Conservation (phyloP, 2,329 filamentous ascomycete genomes). For the Periconia sp. region DNA sequence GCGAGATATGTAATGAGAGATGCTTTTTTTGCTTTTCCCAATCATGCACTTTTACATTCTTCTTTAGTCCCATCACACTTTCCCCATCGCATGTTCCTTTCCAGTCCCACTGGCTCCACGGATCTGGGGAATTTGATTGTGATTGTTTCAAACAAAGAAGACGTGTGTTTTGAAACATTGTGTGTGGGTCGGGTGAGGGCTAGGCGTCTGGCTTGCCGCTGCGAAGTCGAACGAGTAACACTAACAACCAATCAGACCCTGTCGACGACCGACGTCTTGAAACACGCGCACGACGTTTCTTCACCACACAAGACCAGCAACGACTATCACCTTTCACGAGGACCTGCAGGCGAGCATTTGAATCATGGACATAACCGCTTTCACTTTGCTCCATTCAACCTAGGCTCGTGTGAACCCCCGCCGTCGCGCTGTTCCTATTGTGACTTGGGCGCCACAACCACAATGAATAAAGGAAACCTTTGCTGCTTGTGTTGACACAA, state of each 20-base stretch:
- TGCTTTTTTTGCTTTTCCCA: not conserved
- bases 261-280: not conserved
- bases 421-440: not conserved
- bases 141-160: not conserved
- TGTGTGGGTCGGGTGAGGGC: not conserved
- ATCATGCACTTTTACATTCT: not conserved
- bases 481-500: not conserved
- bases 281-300: not conserved
- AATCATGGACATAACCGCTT: not conserved
- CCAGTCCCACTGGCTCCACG: not conserved
- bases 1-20: not conserved
- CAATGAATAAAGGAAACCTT: not conserved
- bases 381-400: not conserved
- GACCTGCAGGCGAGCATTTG: not conserved
- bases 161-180: not conserved
- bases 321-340: not conserved
- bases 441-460: not conserved
- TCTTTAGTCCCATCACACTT: not conserved
- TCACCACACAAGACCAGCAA: not conserved
- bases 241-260: not conserved
- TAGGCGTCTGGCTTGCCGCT: not conserved
- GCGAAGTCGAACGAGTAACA: not conserved
- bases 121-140: not conserved
- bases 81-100: not conserved
- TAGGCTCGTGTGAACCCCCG: not conserved